phyloP scores from a whole-genome alignment of 805 yeast genomes.

The Schwanniomyces yamadae region DNA sequence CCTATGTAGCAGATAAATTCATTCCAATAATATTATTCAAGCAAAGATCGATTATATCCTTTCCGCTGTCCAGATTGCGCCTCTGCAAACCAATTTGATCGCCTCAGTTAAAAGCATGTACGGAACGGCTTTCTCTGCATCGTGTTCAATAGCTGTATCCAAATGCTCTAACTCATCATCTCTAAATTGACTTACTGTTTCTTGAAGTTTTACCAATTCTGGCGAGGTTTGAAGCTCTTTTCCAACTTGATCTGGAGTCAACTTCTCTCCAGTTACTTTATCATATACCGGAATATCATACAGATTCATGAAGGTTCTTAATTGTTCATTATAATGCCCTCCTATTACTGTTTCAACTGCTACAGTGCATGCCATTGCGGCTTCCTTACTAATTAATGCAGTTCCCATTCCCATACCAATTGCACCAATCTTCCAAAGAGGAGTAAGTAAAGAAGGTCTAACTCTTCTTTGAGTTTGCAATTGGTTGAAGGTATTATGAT shows the following conservation, averaged over 20 bases:
- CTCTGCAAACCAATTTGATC: slow-evolving; percentile 76
- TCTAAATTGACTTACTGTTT: slow-evolving; percentile 70
- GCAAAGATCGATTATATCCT: slow-evolving; percentile 49
- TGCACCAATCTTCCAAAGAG: slow-evolving; percentile 92
- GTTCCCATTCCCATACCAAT: slow-evolving; percentile 82
- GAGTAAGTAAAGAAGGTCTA: slow-evolving; percentile 88
- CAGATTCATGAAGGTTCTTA: slow-evolving; percentile 71
- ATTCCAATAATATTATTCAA: no score
- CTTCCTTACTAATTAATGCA: slow-evolving; percentile 84
- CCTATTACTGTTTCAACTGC: slow-evolving; percentile 99
- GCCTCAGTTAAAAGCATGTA: slow-evolving; percentile 85
- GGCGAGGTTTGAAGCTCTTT: slow-evolving; percentile 38
- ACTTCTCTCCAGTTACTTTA: slow-evolving; percentile 30
- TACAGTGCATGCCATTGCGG: slow-evolving; percentile 99
- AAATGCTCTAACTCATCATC: slow-evolving; percentile 95
- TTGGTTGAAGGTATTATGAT: slow-evolving; percentile 78
- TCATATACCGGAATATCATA: slow-evolving; percentile 48
- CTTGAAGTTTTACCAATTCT: slow-evolving; percentile 58
- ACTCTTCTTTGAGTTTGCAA: slow-evolving; percentile 77
- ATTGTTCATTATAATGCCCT: slow-evolving; percentile 88
- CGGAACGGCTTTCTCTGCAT: slow-evolving; percentile 91
- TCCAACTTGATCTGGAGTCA: slow-evolving; percentile 21
- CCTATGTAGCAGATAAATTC: no score
- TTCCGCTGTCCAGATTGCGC: slow-evolving; percentile 92
- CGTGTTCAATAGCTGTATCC: slow-evolving; percentile 89